Evolutionary conservation across 306 rosid species (phyloP).

Genomic region (Cercis canadensis): DNA sequence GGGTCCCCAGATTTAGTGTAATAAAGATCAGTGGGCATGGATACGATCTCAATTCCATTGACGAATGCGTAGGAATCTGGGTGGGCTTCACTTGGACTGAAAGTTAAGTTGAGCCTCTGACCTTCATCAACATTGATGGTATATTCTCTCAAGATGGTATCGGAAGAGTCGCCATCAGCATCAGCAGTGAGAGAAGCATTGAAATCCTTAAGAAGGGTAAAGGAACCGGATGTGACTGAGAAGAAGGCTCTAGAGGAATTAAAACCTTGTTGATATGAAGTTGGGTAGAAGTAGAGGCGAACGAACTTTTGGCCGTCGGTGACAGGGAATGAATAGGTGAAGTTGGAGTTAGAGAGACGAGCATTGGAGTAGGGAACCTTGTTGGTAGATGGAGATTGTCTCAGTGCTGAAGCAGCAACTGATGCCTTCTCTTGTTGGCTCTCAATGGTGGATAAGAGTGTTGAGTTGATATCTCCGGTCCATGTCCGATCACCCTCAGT

Average conservation of each 20-base stretch:
- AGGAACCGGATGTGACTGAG: constrained; percentile 33
- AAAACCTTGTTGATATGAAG: neutral
- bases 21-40: constrained; percentile 60
- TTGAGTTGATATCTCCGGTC: constrained; percentile 5
- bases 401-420: neutral
- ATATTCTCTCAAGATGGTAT: constrained; percentile 35
- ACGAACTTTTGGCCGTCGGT: constrained; percentile 33
- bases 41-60: constrained; percentile 61
- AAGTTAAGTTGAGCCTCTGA: constrained; percentile 35
- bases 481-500: neutral
- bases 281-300: constrained; percentile 35
- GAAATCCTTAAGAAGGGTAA: constrained; percentile 42
- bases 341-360: constrained; percentile 37
- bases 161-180: neutral
- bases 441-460: neutral
- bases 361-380: constrained; percentile 11
- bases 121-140: constrained; percentile 13
- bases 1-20: neutral
- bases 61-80: constrained; percentile 46
- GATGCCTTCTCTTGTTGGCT: neutral
- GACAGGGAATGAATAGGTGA: constrained; percentile 47
- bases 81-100: constrained; percentile 26
- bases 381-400: neutral
- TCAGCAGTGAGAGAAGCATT: constrained; percentile 32
- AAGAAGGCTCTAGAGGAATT: constrained; percentile 27